Conservation (phyloP, 768 basidiomycete genomes). For the Sporobolomyces phaffii region DNA sequence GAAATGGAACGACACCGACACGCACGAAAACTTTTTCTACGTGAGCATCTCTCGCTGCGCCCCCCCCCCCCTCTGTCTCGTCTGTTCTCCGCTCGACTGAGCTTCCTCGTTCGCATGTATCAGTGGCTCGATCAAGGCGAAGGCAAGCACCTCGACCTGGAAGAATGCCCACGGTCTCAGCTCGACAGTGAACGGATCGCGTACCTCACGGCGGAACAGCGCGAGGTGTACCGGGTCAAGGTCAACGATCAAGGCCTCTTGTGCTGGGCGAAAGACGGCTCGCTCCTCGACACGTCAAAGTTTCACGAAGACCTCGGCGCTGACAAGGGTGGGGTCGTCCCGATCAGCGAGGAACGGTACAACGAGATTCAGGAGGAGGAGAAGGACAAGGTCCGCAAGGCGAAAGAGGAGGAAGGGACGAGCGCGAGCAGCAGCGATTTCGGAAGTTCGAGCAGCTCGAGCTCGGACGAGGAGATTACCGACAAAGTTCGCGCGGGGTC, state of each 20-base stretch:
- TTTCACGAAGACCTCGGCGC: constrained; percentile 36
- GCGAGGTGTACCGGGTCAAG: constrained; percentile 46
- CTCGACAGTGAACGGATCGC: constrained; percentile 47
- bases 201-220: constrained; percentile 44
- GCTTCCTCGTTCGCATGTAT: neutral
- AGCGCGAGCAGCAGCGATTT: constrained; percentile 14
- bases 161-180: constrained; percentile 44
- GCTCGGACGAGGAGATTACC: constrained; percentile 18
- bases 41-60: constrained; percentile 2
- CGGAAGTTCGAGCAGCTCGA: constrained; percentile 5
- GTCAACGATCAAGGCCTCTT: constrained; percentile 42
- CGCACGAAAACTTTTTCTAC: constrained; percentile 47
- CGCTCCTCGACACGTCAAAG: constrained; percentile 44
- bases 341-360: constrained; percentile 40
- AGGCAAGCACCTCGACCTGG: constrained; percentile 46
- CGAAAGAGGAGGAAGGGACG: constrained; percentile 10
- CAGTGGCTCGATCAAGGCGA: constrained; percentile 47
- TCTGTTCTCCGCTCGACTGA: neutral
- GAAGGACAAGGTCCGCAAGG: constrained; percentile 31
- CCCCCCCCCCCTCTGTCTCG: neutral
- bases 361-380: constrained; percentile 40
- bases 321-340: constrained; percentile 45
- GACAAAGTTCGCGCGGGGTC: constrained; percentile 22
- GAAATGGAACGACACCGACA: constrained; percentile 46
- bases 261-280: constrained; percentile 35